Conservation (phyloP, 148 eudicot genomes). For the Spergularia bocconei region DNA sequence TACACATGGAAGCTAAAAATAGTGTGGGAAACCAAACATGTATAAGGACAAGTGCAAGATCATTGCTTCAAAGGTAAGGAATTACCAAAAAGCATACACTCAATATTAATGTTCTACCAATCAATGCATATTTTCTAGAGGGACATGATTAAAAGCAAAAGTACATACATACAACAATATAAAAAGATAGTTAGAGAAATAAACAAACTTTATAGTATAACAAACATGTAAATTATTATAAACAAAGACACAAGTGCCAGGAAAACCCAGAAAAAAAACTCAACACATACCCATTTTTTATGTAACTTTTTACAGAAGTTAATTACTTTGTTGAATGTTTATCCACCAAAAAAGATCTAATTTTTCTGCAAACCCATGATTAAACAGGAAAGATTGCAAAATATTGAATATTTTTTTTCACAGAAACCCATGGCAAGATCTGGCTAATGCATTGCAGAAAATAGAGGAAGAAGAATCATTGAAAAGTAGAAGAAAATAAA, state of each 20-base stretch:
- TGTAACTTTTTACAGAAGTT: background rate
- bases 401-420: background rate
- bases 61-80: constrained; percentile 30
- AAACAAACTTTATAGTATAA: too few relatives aligned
- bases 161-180: background rate
- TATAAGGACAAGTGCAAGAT: constrained; percentile 13
- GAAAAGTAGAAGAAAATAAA: constrained; percentile 6
- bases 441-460: constrained; percentile 9
- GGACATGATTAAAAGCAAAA: constrained; percentile 16
- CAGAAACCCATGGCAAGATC: constrained; percentile 14
- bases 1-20: constrained; percentile 3
- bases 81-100: background rate
- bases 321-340: constrained; percentile 4
- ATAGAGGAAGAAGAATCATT: background rate
- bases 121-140: background rate
- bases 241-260: too few relatives aligned
- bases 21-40: constrained; percentile 9
- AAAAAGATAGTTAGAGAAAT: background rate
- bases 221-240: too few relatives aligned
- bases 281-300: constrained; percentile 1
- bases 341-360: constrained; percentile 12
- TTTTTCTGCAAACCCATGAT: constrained; percentile 15
- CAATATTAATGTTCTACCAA: background rate
- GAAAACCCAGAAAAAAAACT: constrained; percentile 7
- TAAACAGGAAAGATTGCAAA: background rate